Conservation (phyloP, 805 yeast species). For the Ogataea philodendri region DNA sequence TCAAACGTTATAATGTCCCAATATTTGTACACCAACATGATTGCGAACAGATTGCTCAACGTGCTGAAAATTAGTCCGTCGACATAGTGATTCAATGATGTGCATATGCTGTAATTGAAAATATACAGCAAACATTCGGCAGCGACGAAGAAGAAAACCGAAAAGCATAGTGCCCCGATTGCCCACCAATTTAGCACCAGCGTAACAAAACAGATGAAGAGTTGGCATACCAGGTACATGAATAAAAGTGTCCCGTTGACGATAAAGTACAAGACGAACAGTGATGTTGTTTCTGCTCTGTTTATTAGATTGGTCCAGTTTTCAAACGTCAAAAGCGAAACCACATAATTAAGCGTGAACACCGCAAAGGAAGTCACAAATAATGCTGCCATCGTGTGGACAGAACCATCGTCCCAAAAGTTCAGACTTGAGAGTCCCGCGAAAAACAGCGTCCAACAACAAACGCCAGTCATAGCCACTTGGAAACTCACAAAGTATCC, state of each 20-base stretch:
- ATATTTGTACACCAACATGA: constrained; percentile 93
- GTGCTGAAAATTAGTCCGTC: constrained; percentile 90
- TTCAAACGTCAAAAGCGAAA: constrained; percentile 71
- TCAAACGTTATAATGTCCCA: constrained; percentile 97
- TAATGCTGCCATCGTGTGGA: constrained; percentile 54
- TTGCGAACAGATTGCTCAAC: constrained; percentile 71
- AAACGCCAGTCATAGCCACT: constrained; percentile 67
- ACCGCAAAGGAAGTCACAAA: constrained; percentile 52
- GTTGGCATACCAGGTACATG: constrained; percentile 64
- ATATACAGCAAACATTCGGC: constrained; percentile 81
- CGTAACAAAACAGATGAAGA: constrained; percentile 62
- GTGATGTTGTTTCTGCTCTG: constrained; percentile 54
- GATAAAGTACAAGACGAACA: constrained; percentile 70
- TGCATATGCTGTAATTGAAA: constrained; percentile 65
- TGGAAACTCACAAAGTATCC: constrained; percentile 85
- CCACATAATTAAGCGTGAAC: constrained; percentile 63
- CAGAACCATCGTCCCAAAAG: constrained; percentile 93
- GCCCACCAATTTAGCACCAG: constrained; percentile 79
- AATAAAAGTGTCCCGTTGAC: constrained; percentile 66
- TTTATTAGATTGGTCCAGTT: constrained; percentile 54
- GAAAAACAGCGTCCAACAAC: constrained; percentile 64
- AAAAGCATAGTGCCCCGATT: constrained; percentile 74
- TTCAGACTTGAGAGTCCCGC: constrained; percentile 84
- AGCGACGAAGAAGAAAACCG: constrained; percentile 67
- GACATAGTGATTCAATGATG: constrained; percentile 73